Conservation (phyloP, 1,139 yeast genomes). For the Taphrina populina region DNA sequence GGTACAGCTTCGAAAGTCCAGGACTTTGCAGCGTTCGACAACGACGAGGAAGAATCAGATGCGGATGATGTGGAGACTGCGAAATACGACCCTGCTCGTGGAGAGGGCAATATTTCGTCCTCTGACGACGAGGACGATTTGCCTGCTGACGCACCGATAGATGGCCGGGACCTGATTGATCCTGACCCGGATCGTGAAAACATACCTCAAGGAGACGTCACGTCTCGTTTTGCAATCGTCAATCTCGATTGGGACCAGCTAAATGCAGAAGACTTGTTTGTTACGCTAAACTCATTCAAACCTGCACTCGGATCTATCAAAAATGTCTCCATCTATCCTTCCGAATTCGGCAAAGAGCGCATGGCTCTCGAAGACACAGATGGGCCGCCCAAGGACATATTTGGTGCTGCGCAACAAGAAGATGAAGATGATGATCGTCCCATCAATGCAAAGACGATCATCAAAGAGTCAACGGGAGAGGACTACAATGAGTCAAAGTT, state of each 20-base stretch:
- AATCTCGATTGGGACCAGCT: constrained; percentile 97
- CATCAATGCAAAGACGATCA: constrained; percentile 41
- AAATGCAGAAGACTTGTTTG: constrained; percentile 80
- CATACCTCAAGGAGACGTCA: constrained; percentile 84
- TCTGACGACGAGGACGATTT: constrained; percentile 48
- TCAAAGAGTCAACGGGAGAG: constrained; percentile 51
- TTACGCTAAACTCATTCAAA: constrained; percentile 82
- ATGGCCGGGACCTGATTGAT: constrained; percentile 48
- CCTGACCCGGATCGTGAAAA: constrained; percentile 59
- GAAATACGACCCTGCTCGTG: constrained; percentile 66
- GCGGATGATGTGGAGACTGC: constrained; percentile 41
- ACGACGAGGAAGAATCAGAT: constrained; percentile 40
- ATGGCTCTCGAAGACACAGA: constrained; percentile 86
- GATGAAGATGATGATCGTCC: constrained; percentile 44
- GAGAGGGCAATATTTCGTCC: constrained; percentile 56
- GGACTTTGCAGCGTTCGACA: constrained; percentile 25
- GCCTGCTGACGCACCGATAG: constrained; percentile 48
- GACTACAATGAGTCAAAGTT: constrained; percentile 50
- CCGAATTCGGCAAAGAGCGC: constrained; percentile 90
- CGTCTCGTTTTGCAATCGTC: constrained; percentile 80
- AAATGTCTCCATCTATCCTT: constrained; percentile 77
- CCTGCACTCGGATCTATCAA: constrained; percentile 71
- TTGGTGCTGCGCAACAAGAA: constrained; percentile 49
- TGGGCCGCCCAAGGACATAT: constrained; percentile 89
- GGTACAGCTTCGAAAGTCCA: neutral